Percentiles rank a stretch among this genome's conserved stretches.
Evolutionary conservation across 2,329 filamentous ascomycete genomes (phyloP).

Genomic region (Triangularia setosa): DNA sequence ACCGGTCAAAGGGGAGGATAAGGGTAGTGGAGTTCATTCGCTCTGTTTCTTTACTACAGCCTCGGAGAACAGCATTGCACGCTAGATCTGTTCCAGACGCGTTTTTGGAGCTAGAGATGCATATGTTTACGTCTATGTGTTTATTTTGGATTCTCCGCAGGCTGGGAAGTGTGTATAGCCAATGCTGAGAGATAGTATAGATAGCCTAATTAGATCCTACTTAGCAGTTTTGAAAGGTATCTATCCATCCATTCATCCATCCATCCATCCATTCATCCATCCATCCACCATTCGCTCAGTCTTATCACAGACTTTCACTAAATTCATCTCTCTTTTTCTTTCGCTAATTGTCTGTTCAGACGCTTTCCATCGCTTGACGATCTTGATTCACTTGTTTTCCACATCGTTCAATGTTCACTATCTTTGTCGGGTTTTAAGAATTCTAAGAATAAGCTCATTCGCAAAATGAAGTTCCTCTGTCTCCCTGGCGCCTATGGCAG

Average conservation of each 20-base stretch:
- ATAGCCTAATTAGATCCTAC: neutral
- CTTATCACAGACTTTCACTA: neutral
- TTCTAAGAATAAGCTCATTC: neutral
- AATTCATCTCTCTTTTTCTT: neutral
- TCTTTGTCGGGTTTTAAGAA: neutral
- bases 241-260: neutral
- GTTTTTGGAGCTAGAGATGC: neutral
- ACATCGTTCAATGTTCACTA: neutral
- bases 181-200: neutral
- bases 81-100: neutral
- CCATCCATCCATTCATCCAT: neutral
- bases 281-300: neutral
- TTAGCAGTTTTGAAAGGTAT: neutral
- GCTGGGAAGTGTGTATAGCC: neutral
- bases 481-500: conserved; percentile 30
- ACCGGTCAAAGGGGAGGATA: neutral
- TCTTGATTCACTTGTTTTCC: neutral
- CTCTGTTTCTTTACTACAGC: neutral
- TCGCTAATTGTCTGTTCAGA: neutral
- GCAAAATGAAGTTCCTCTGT: conserved; percentile 31
- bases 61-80: no score
- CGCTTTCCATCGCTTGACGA: neutral
- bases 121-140: neutral
- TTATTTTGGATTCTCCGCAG: neutral
- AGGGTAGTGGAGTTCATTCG: neutral